Evolutionary conservation across 768 basidiomycete species (phyloP).

Genomic region (Crucibulum laeve): DNA sequence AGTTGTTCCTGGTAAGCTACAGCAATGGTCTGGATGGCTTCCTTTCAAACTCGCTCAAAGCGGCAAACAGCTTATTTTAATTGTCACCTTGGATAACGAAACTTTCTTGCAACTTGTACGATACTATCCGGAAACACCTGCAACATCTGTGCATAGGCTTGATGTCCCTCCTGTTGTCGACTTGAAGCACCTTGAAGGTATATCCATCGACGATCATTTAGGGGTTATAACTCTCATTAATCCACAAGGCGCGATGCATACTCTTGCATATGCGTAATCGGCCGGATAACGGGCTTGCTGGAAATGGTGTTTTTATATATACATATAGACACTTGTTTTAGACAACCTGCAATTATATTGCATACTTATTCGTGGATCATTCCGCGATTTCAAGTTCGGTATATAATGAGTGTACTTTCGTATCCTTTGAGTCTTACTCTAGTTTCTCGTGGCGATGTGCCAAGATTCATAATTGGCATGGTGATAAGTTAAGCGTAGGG

Average conservation of each 20-base stretch:
- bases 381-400: too few species aligned
- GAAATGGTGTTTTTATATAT: too few species aligned
- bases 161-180: slow-evolving; percentile 14
- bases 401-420: too few species aligned
- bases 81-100: slow-evolving; percentile 5
- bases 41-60: slow-evolving; percentile 15
- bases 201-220: slow-evolving; percentile 21
- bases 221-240: slow-evolving; percentile 19
- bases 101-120: slow-evolving; percentile 10
- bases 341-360: too few species aligned
- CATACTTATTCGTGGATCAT: too few species aligned
- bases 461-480: too few species aligned
- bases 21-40: slow-evolving; percentile 16
- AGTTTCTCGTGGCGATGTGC: too few species aligned
- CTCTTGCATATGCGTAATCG: slow-evolving; percentile 18
- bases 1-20: too few species aligned
- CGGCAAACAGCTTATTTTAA: slow-evolving; percentile 12
- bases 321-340: too few species aligned
- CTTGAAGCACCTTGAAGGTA: slow-evolving; percentile 11
- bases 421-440: too few species aligned
- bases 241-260: slow-evolving; percentile 12
- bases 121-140: slow-evolving; percentile 8
- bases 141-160: slow-evolving; percentile 11
- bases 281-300: too few species aligned
- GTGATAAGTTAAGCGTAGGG: slow-evolving; percentile 1